Base-by-base conservation (phyloP, 768 basidiomycete genomes). In the Sarcodon aspratus region DNA sequence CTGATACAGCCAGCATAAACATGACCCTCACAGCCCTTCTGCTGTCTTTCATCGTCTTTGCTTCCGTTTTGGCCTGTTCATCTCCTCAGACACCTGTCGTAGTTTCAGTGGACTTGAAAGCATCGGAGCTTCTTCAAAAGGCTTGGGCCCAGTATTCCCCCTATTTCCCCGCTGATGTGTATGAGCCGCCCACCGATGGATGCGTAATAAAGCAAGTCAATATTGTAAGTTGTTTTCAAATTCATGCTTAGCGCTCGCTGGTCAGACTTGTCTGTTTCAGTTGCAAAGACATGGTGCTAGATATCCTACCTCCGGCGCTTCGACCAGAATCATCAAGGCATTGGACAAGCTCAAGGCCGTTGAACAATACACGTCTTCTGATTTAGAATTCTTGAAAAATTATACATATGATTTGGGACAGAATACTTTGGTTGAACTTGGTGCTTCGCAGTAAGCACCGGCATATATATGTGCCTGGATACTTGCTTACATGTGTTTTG, bases 201-300 rank as follows among this genome's bases (percentile, higher is more conserved):
- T 86, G 84, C 56, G 59, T 36, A n/a, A 12, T 56, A 10, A 18
- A 52, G 9, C 49, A 83, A 79, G 80, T 75, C 33, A 79, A 82
- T 53, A 73, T 82, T 40, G 81, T 82, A 58, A 52, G 79, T 50
- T 33, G 11, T 15, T 36, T 43, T 32, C 35, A 36, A 8, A 31
- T 21, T 44, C 50, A 1, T 38, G 37, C 1, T 1, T 34, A 3
- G 32, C n/a, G 4, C 35, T 27, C 42, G 33, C 31, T n/a, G 4
- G 33, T 17, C 18, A 37, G 36, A 7, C 13, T 18, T 33, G 45
- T 38, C 49, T 7, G 50, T 12, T 42, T 12, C 31, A 90, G 87
- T 66, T 93, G 8, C 82, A 90, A 63, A 71, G 89, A 9, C 89
- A 93, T 57, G 88, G 87, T 3, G 78, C 85, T 1, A 77, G 89